phyloP scores from a whole-genome alignment of 768 basidiomycete species.

The Rhizopogon vinicolor region DNA sequence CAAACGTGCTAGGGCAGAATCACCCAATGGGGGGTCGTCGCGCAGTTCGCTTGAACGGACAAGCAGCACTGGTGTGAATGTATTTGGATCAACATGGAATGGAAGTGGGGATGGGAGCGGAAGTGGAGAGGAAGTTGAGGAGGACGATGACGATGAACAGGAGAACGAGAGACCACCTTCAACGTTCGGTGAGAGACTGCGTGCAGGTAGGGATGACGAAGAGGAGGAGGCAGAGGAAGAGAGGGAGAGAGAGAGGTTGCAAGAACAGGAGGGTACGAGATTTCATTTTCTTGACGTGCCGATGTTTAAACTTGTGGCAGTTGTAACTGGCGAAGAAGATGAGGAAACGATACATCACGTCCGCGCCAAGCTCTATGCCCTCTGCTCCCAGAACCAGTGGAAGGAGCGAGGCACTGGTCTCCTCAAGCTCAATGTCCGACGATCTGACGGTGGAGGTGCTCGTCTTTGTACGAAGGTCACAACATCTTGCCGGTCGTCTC shows the following conservation, averaged over 20 bases:
- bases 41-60: constrained; percentile 42
- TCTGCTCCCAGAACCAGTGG: constrained; percentile 60
- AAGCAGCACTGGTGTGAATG: constrained; percentile 16
- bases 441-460: constrained; percentile 60
- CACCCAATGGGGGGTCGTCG: constrained; percentile 40
- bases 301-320: constrained; percentile 27
- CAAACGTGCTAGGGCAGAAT: constrained; percentile 52
- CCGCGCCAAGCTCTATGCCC: constrained; percentile 68
- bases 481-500: background rate
- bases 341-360: constrained; percentile 75
- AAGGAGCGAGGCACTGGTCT: constrained; percentile 74
- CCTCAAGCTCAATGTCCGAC: constrained; percentile 64
- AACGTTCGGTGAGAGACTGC: constrained; percentile 61
- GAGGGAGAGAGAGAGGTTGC: constrained; percentile 39
- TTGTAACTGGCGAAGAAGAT: constrained; percentile 77
- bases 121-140: constrained; percentile 35
- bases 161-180: constrained; percentile 28
- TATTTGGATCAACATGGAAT: constrained; percentile 32
- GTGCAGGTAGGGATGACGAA: constrained; percentile 58
- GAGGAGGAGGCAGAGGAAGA: constrained; percentile 47
- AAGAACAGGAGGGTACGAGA: constrained; percentile 63
- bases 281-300: background rate
- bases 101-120: constrained; percentile 34
- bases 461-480: constrained; percentile 50
- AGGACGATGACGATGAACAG: constrained; percentile 32